Conservation (phyloP, 2,329 filamentous ascomycete genomes). For the Aspergillus melleus region DNA sequence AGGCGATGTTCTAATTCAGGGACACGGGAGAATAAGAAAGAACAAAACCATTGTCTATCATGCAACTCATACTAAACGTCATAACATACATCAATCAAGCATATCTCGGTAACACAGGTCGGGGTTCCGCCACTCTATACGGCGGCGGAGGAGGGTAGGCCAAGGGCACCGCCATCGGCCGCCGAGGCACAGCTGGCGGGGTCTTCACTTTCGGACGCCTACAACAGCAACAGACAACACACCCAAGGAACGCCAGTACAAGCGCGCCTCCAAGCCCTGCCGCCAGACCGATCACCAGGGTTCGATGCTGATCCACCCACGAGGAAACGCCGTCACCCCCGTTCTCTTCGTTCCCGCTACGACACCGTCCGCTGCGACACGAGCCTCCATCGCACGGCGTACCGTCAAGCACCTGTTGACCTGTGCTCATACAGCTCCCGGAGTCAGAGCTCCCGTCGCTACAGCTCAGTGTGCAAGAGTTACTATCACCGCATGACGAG, state of each 20-base stretch:
- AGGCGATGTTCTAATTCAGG: too few species aligned
- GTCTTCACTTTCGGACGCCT: slow-evolving; percentile 18
- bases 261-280: slow-evolving; percentile 16
- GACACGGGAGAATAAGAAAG: too few species aligned
- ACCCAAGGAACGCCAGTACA: slow-evolving; percentile 6
- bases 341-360: not conserved
- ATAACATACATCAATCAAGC: not conserved
- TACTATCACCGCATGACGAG: slow-evolving; percentile 3
- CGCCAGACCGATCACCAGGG: slow-evolving; percentile 15
- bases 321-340: not conserved
- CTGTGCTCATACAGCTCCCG: slow-evolving; percentile 1
- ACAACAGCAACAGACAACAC: slow-evolving; percentile 11
- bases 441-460: not conserved
- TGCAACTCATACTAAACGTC: not conserved
- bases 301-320: slow-evolving; percentile 13
- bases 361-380: slow-evolving; percentile 3
- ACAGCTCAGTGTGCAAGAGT: slow-evolving; percentile 9
- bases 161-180: not conserved
- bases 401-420: slow-evolving; percentile 8
- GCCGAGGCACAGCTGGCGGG: too few species aligned
- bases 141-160: not conserved
- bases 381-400: slow-evolving; percentile 8
- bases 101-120: not conserved
- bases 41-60: too few species aligned
- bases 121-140: not conserved